phyloP scores from a whole-genome alignment of 2,329 filamentous ascomycete genomes.

The Didymella keratinophila region DNA sequence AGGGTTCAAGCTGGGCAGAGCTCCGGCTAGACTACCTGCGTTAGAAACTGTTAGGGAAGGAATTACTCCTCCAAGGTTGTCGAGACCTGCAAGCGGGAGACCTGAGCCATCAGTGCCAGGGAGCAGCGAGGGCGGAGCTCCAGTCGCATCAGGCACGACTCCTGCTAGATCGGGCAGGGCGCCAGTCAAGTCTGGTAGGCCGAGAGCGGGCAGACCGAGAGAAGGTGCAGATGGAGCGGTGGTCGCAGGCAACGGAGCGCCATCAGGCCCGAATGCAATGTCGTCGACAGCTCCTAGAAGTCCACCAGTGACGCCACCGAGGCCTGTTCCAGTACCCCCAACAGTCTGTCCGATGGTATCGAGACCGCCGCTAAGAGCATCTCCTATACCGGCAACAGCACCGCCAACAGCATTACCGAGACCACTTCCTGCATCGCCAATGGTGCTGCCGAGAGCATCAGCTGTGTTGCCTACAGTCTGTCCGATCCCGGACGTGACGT shows the following conservation, averaged over 20 bases:
- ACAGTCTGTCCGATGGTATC: neutral
- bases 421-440: neutral
- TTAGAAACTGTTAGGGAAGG: neutral
- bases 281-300: neutral
- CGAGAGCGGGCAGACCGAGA: neutral
- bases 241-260: neutral
- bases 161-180: neutral
- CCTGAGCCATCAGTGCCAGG: neutral
- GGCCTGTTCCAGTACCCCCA: neutral
- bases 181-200: neutral
- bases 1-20: neutral
- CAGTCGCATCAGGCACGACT: neutral
- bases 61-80: neutral
- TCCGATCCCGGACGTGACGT: neutral
- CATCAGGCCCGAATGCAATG: constrained; percentile 1
- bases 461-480: neutral
- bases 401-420: neutral
- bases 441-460: neutral
- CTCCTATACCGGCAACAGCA: neutral
- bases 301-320: neutral
- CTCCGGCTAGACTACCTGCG: neutral
- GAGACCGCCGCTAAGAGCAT: neutral
- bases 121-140: neutral
- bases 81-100: no score
- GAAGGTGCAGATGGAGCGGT: neutral